Evolutionary conservation across 495 filamentous ascomycete species (phyloP), one percentile per base, ranked within the genome.

Genomic region (Darksidea phi): DNA sequence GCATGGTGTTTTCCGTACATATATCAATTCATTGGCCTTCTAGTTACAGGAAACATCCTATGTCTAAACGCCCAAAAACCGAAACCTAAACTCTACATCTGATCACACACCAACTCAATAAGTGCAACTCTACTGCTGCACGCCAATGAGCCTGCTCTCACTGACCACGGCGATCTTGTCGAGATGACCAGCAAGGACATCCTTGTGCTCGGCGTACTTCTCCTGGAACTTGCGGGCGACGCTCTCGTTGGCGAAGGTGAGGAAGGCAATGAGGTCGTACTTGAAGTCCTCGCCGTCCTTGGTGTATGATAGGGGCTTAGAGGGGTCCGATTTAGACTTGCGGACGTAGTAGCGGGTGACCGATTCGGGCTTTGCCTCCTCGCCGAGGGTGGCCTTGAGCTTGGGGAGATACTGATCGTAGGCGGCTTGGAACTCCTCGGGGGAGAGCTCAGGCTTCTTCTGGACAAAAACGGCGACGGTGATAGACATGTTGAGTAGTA

Each of bases 401-500:
- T 45, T 37, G n/a, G 42, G 23, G 23, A 48, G 13, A 10, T 47
- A 38, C 20, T 47, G 15, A 4, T 57, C 54, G 18, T 57, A 57
- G 12, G 41, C 41, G n/a, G 24, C 8, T 12, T 47, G 24, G 42
- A 57, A 57, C 18, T 57, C 41, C n/a, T 13, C 32, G 23, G 54
- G 41, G 25, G 54, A 48, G 54, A 48, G 24, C 15, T 57, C 42
- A 23, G 54, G 54, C 24, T 48, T 47, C 6, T 38, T 37, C 13
- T 38, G 32, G 36, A 57, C 32, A 42, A 57, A 57, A n/a, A 38
- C 54, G 32, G 54, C 54, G 41, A 57, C 26, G 25, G 54, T 57
- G 53, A 56, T 41, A 32, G 53, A 10, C 53, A 56, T 56, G 6
- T 10, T 56, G 53, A 23, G 20, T 3, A 36, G 15, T 54, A 11